Evolutionary conservation across 768 basidiomycete species (phyloP).

Genomic region (Hypholoma sublateritium): DNA sequence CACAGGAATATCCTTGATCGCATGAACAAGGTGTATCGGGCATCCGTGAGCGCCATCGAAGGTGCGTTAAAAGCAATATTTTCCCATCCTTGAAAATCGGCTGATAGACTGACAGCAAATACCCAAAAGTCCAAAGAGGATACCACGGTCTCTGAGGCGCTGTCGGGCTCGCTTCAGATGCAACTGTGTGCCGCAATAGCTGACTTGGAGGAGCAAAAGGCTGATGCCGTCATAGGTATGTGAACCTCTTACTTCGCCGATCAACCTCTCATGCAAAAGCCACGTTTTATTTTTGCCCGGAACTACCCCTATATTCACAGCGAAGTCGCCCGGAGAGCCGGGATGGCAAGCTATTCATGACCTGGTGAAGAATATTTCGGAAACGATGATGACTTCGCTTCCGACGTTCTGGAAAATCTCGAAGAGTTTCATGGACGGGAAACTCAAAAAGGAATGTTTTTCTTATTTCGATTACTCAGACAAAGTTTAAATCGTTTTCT

Average conservation of each 20-base stretch:
- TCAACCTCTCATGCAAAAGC: conserved; percentile 1
- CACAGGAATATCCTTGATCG: conserved; percentile 82
- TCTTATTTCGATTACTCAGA: conserved; percentile 3
- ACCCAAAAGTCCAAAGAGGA: conserved; percentile 42
- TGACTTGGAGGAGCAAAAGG: conserved; percentile 62
- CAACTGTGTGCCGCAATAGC: conserved; percentile 63
- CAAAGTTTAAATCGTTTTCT: conserved; percentile 5
- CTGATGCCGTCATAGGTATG: conserved; percentile 63
- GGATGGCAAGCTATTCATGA: conserved; percentile 80
- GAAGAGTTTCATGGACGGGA: conserved; percentile 89
- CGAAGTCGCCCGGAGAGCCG: conserved; percentile 67
- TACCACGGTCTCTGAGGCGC: conserved; percentile 30
- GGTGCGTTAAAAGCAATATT: conserved; percentile 30
- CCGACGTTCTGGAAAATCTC: conserved; percentile 95
- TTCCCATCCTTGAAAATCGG: conserved; percentile 7
- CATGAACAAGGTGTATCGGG: conserved; percentile 64
- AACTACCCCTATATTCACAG: conserved; percentile 33
- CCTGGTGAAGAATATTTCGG: conserved; percentile 85
- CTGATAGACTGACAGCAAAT: conserved; percentile 36
- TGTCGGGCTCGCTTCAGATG: conserved; percentile 44
- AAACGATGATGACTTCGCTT: conserved; percentile 78
- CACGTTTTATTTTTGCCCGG: conserved; percentile 3
- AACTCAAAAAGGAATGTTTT: conserved; percentile 75
- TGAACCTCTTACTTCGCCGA: conserved; percentile 2
- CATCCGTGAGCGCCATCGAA: conserved; percentile 55